A percentile compares a stretch with the other conserved stretches of the same genome.
These are phyloP conservation scores for Boletus rubropictus DNA, from an alignment of 768 basidiomycete genomes.

Conservation along the genomic window DNA sequence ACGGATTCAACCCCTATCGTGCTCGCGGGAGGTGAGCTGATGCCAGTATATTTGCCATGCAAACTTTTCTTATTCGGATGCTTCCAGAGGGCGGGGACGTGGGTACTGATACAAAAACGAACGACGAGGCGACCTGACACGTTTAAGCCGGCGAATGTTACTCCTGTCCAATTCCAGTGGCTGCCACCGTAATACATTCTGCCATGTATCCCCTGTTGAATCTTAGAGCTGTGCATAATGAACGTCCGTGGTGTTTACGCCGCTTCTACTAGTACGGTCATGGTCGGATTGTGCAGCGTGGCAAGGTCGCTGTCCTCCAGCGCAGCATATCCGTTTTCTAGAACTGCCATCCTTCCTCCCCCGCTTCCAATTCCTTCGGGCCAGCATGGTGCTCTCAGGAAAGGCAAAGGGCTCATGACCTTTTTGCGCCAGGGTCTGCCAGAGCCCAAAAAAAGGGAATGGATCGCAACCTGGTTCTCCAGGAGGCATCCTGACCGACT, in stretches of 20 bases:
- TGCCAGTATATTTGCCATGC: conserved; percentile 9
- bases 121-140: conserved; percentile 14
- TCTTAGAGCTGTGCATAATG: conserved; percentile 29
- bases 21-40: conserved; percentile 67
- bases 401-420: conserved; percentile 76
- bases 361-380: conserved; percentile 33
- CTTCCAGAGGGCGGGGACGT: conserved; percentile 65
- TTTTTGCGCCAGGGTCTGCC: conserved; percentile 62
- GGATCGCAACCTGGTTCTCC: conserved; percentile 68
- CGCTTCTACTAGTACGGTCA: no score
- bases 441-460: conserved; percentile 60
- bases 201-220: conserved; percentile 28
- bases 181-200: conserved; percentile 12
- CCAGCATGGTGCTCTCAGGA: conserved; percentile 42
- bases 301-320: conserved; percentile 24
- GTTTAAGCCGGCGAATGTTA: conserved; percentile 5
- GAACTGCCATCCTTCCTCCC: conserved; percentile 51
- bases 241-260: background rate
- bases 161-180: conserved; percentile 9
- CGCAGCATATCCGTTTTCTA: conserved; percentile 65
- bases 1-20: conserved; percentile 49
- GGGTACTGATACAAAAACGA: conserved; percentile 41
- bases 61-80: conserved; percentile 4
- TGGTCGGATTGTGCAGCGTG: conserved; percentile 12
- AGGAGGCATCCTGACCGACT: conserved; percentile 62